Base-by-base conservation (phyloP, 805 yeast genomes). In the Pachysolen tannophilus region DNA sequence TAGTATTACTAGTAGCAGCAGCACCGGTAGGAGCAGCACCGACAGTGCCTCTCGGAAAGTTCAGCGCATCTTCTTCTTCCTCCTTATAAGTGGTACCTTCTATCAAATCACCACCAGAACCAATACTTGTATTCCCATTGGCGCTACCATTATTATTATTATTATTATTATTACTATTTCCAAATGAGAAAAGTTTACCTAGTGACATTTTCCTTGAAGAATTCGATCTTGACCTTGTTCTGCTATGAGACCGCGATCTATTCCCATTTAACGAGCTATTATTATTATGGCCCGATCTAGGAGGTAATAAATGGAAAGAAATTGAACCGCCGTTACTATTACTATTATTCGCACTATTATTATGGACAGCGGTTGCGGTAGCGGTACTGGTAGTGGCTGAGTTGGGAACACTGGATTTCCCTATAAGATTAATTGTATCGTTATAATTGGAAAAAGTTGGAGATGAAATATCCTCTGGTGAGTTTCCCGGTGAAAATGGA, bases 151-250 rank as follows among this genome's bases (percentile, higher is more conserved):
- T 15, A 26, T 28, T 24, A 17, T 24, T 34, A 14, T 17, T 21
- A 24, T 14, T 36, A 15, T 21, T 32, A 14, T 18, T 34, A 28
- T 33, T 35, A 20, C 45, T 55, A 10, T 50, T 41, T 2, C 61
- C 66, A 43, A 65, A 63, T 32, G 53, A 56, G 41, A 67, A 58
- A 13, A 67, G 44, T 34, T 61, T 56, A 2, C 64, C 58, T 14
- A 66, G 45, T n/a, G n/a, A n/a, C n/a, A n/a, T n/a, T n/a, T n/a
- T n/a, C n/a, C n/a, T n/a, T 6, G 56, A 46, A 1, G 71, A 65
- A 39, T 61, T 53, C 9, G 71, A 64, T n/a, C n/a, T n/a, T n/a
- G n/a, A n/a, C 34, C 72, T 47, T 3, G 65, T 52, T 39, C 69
- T 45, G 11, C 62, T 46, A 26, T 50, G 52, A 5, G 49, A 40